phyloP scores from a whole-genome alignment of 2,329 filamentous ascomycete genomes.

The Incumbomyces delicatus region DNA sequence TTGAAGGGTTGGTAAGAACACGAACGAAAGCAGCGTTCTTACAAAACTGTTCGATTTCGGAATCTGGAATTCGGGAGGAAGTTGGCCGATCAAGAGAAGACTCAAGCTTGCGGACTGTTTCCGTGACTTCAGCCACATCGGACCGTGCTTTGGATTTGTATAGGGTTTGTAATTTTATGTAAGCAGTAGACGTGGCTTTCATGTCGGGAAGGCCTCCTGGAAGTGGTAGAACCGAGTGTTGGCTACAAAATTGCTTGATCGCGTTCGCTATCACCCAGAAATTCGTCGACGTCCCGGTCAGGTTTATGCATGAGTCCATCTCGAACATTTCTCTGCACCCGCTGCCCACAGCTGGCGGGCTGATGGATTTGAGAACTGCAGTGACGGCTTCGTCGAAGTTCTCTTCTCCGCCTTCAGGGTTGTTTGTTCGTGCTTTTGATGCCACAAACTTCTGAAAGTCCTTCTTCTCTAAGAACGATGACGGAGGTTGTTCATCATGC shows the following conservation, averaged over 20 bases:
- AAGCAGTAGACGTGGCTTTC: constrained; percentile 87
- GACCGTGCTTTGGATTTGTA: constrained; percentile 80
- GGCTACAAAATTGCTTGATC: constrained; percentile 64
- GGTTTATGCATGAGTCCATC: constrained; percentile 47
- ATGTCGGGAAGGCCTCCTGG: constrained; percentile 88
- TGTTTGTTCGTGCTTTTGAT: constrained; percentile 57
- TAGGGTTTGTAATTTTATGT: constrained; percentile 81
- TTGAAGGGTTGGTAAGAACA: constrained; percentile 58
- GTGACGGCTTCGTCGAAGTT: constrained; percentile 90
- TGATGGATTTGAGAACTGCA: constrained; percentile 80
- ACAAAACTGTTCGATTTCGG: constrained; percentile 84
- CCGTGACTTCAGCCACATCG: constrained; percentile 66
- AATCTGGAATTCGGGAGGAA: constrained; percentile 45
- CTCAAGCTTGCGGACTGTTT: constrained; percentile 50
- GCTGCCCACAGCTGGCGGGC: constrained; percentile 55
- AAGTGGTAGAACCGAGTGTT: constrained; percentile 66
- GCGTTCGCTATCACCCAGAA: constrained; percentile 90
- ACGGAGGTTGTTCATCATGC: constrained; percentile 60
- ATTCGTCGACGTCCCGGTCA: constrained; percentile 42
- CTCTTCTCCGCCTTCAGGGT: constrained; percentile 79
- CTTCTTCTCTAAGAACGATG: constrained; percentile 73
- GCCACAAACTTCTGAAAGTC: constrained; percentile 66
- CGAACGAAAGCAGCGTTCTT: constrained; percentile 92
- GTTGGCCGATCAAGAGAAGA: constrained; percentile 34
- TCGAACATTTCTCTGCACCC: constrained; percentile 70